Evolutionary conservation across 2,329 filamentous ascomycete genomes (phyloP).

Genomic region (Bipolaris gigantea): DNA sequence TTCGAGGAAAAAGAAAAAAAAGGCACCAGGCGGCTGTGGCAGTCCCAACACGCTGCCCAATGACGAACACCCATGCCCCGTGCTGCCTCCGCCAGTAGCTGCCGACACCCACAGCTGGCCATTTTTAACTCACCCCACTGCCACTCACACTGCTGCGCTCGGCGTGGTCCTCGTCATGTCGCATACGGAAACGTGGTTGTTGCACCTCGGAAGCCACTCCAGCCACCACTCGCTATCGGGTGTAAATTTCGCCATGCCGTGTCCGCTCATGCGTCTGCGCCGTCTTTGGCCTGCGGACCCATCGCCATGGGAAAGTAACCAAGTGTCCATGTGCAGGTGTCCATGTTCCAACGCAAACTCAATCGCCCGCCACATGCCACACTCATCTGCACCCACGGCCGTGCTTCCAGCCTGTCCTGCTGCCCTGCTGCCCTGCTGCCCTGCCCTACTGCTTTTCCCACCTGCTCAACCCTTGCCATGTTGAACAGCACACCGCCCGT

Average conservation of each 20-base stretch:
- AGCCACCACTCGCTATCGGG: neutral
- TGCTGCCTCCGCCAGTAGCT: conserved; percentile 7
- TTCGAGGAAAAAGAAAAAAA: neutral
- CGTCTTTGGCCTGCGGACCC: too few species aligned
- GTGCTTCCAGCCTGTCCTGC: too few species aligned
- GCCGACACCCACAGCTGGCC: conserved; percentile 1
- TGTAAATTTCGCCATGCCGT: conserved; percentile 6
- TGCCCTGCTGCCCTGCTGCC: too few species aligned
- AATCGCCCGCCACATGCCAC: neutral
- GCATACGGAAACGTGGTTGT: conserved; percentile 10
- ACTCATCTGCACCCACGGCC: too few species aligned
- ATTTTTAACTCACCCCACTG: conserved; percentile 6
- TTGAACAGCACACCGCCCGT: neutral
- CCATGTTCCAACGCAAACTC: neutral
- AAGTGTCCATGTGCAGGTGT: neutral
- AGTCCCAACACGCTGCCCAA: conserved; percentile 16
- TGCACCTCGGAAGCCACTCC: conserved; percentile 5
- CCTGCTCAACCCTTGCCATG: neutral
- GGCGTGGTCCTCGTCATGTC: conserved; percentile 11
- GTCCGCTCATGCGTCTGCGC: conserved; percentile 10
- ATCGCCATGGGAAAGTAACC: too few species aligned
- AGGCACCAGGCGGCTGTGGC: conserved; percentile 10
- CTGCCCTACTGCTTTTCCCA: conserved; percentile 2
- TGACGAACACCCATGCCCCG: neutral
- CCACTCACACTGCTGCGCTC: conserved; percentile 16